Base-by-base conservation (phyloP, 345 rosid genomes). In the Litchi chinensis region DNA sequence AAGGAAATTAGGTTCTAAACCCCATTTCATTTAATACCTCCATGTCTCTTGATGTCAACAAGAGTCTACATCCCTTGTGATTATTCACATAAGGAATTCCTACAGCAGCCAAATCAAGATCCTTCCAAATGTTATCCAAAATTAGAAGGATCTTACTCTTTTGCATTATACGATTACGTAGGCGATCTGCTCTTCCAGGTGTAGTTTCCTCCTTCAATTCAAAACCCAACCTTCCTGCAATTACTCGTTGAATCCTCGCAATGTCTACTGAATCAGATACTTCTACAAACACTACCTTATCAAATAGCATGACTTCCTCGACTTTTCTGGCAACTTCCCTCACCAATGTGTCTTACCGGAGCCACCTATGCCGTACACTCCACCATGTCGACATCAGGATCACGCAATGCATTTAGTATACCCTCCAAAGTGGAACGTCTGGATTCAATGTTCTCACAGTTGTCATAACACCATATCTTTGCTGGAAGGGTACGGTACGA, bases 141-240 rank as follows among this genome's bases (percentile, higher is more conserved):
- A 86, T 50, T 9, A 84, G 0, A 5, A 86, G 83, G 52, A 77
- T 10, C 54, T 56, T 82, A 19, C 63, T 74, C 39, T 60, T 72
- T 40, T 70, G 37, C 74, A 18, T 10, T 18, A 44, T 11, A 21
- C n/a, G 37, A 4, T 44, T 9, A 12, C 15, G 44, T 21, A 69
- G 39, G 0, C 2, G 11, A 3, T 8, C 11, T 21, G 57, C 57
- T 69, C 72, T 69, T 21, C 8, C 72, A 2, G 54, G 11, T 44
- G 22, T 54, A 69, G 0, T 15, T 37, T 3, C 39, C 37, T 69
- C 16, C 0, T 16, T 13, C 0, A 69, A 13, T 12, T 43, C 5
- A 19, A 69, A 16, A 69, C 54, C n/a, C 6, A 69, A 52, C 28
- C 44, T 28, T 5, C 11, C 72, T 0, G 72, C 57, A 41, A 69